Evolutionary conservation across 2,329 filamentous ascomycete species (phyloP), one percentile per base, ranked within the genome.

Genomic region (Penicillium thymicola): DNA sequence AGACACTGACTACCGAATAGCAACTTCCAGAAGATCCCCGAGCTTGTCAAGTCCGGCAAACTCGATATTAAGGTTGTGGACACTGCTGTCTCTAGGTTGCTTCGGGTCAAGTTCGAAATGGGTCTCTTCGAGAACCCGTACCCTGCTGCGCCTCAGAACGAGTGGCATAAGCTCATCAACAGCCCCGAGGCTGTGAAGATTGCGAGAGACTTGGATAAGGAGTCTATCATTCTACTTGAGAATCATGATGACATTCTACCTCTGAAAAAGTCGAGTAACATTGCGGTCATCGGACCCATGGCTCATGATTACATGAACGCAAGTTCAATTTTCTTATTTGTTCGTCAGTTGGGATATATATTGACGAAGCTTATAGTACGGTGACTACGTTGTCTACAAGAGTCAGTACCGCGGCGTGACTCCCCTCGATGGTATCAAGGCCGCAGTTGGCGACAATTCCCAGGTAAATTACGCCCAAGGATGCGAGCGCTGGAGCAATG

Each of bases 221-320:
- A 89, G 67, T 84, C 81, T 25, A 85, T 86, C 41, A 79, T 86
- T 5, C 75, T 86, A 9, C 76, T 86, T 1, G 83, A 86, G 71
- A 85, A 86, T 65, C 81, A 83, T 54, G 73, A 82, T 37, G 72
- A 77, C 13, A 67, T 76, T 4, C 74, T 86, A 8, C 83, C 83
- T 0, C 60, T 86, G 44, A 80, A 79, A 60, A 89, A 87, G 67
- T 79, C 82, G 8, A 86, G 85, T n/a, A 85, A 83, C 16, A 79
- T 90, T 56, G 87, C 87, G 5, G 85, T 91, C 16, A 89, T 91
- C 64, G 89, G 89, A 0, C 88, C 88, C 2, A 90, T 91, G 84
- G 88, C 85, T 1, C 82, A 88, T 62, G 85, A 84, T 0, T 88
- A 81, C 61, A 85, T 89, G 79, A 89, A 89, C 65, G 84, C 85